A percentile compares a stretch with the other conserved stretches of the same genome.
These are phyloP conservation scores for Monilinia aucupariae DNA, from an alignment of 2,329 filamentous ascomycete species.

Conservation along the genomic window DNA sequence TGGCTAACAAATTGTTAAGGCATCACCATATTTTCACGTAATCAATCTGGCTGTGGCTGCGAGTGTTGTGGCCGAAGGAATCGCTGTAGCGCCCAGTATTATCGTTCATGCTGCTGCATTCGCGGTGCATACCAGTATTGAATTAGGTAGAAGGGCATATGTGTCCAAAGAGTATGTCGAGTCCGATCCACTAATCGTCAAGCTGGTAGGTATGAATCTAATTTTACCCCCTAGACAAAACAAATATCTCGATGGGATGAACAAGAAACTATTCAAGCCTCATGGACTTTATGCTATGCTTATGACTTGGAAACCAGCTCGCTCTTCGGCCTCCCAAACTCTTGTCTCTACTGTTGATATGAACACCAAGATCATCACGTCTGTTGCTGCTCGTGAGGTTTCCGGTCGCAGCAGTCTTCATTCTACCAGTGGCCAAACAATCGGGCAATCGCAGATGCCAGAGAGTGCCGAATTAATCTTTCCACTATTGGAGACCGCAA, in stretches of 20 bases:
- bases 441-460: constrained; percentile 37
- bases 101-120: constrained; percentile 31
- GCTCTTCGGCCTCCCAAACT: constrained; percentile 6
- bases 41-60: constrained; percentile 37
- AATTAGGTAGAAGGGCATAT: constrained; percentile 12
- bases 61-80: constrained; percentile 30
- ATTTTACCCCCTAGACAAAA: constrained; percentile 37
- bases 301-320: constrained; percentile 47
- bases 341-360: constrained; percentile 33
- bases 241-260: constrained; percentile 50
- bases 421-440: constrained; percentile 36
- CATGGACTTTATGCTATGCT: constrained; percentile 51
- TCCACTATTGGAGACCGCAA: constrained; percentile 36
- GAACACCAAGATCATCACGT: constrained; percentile 36
- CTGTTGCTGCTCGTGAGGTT: constrained; percentile 29
- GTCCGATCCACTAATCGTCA: constrained; percentile 38
- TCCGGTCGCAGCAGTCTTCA: constrained; percentile 32
- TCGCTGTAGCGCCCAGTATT: constrained; percentile 35
- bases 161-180: constrained; percentile 28
- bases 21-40: constrained; percentile 38
- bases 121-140: constrained; percentile 12
- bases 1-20: constrained; percentile 35
- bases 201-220: constrained; percentile 14
- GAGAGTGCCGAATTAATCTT: constrained; percentile 40
- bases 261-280: constrained; percentile 51